A percentile compares a stretch with the other conserved stretches of the same genome.
Evolutionary conservation across 371 early-diverging fungal species (phyloP).

Genomic region (Phascolomyces articulosus): DNA sequence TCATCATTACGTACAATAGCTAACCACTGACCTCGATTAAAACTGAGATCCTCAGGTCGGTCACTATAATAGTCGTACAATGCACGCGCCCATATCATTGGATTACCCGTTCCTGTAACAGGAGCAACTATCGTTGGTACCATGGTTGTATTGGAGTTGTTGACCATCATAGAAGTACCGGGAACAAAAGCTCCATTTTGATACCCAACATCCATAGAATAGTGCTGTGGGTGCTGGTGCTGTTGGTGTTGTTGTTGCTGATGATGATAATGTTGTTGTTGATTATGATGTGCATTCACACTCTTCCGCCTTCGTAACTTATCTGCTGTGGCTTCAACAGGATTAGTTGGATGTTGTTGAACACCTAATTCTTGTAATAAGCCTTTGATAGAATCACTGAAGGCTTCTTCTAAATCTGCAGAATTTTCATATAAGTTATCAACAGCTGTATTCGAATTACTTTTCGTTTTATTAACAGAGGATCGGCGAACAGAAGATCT

Average conservation of each 20-base stretch:
- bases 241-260: slow-evolving; percentile 20
- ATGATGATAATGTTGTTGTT: slow-evolving; percentile 17
- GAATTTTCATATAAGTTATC: no score
- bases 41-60: slow-evolving; percentile 77
- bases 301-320: background rate
- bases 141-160: background rate
- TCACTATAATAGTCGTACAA: slow-evolving; percentile 85
- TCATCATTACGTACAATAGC: slow-evolving; percentile 67
- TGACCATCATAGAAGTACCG: background rate
- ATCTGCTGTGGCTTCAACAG: background rate
- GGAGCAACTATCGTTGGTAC: no score
- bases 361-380: slow-evolving; percentile 31
- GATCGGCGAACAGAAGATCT: background rate
- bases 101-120: background rate
- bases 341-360: slow-evolving; percentile 7
- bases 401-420: slow-evolving; percentile 17
- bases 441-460: background rate
- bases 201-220: background rate
- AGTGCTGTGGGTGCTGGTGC: slow-evolving; percentile 12
- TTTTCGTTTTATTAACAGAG: background rate
- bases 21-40: slow-evolving; percentile 75
- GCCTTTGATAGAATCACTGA: slow-evolving; percentile 18
- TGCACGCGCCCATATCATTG: slow-evolving; percentile 63
- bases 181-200: no score
- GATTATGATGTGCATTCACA: slow-evolving; percentile 5